Base-by-base conservation (phyloP, 2,329 filamentous ascomycete species). In the Davidsoniella virescens region DNA sequence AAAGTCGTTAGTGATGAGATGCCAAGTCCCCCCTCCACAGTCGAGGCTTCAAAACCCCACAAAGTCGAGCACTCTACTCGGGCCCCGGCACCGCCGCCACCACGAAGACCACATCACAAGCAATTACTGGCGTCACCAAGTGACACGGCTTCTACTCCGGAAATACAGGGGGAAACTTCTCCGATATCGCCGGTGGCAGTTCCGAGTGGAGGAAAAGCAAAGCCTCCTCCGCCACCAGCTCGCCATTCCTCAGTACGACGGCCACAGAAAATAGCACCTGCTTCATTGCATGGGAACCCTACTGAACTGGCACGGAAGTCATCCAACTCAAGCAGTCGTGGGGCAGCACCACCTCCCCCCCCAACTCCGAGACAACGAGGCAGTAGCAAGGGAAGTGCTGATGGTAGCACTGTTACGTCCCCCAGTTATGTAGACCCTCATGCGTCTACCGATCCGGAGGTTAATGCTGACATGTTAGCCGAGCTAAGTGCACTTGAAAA, bases 401-500 rank as follows among this genome's bases (percentile, higher is more conserved):
- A 71, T 36, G 62, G 59, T 5, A 57, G 60, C 5, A 56, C 60
- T 47, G 61, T 63, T 40, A 61, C 59, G 20, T 55, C 33, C 44
- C 25, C n/a, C 16, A 7, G 41, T 53, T 40, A 43, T 51, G n/a
- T 46, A 52, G 10, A 33, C 50, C 29, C 55, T 45, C 8, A 52
- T 48, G 18, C 47, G 46, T 14, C 52, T 51, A 12, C 52, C 43
- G n/a, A 57, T 56, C 44, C 54, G 59, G 52, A 51, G 57, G 18
- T 57, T 56, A 26, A 56, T 54, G 45, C 57, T 40, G 75, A 84
- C 59, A 85, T 88, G 53, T 63, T 90, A 56, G 82, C 82, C 1
- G 82, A 88, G 60, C 64, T 90, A 50, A 74, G 76, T 44, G 78
- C 78, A 18, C 64, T 90, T 55, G 83, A 86, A 63, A 73, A 74